Base-by-base conservation (phyloP, 2,329 filamentous ascomycete genomes). In the Pseudogymnoascus sp. region DNA sequence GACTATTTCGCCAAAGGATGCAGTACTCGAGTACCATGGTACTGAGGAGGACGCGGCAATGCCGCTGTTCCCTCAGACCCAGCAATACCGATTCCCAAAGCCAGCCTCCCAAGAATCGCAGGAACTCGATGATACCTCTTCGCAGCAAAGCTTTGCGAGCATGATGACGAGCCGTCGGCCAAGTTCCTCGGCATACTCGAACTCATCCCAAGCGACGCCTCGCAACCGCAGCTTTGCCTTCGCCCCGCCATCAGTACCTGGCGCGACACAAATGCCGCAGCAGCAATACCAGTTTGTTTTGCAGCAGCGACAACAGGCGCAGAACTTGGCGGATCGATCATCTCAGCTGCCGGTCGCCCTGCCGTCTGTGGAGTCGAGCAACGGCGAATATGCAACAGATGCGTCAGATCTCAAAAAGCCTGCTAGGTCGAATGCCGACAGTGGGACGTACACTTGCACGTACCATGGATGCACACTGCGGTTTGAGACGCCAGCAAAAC, bases 1-100 rank as follows among this genome's bases (percentile, higher is more conserved):
- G 76, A 96, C 93, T 0, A 96, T 99, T 57, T 98, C 93, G 1
- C 95, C 93, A 23, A 96, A 96, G 77, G 93, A 98, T 71, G 90
- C 93, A 1, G 78, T 96, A 65, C 78, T 97, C 61, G 93, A 97
- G 66, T 96, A 93, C 73, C 85, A 88, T 66, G 91, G 95, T 41
- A 76, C 80, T 0, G 90, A 93, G 2, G 86, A 88, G 16, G 88
- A 89, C 60, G 78, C 83, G 4, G 85, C 85, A 65, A 85, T 89
- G 70, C 86, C 90, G 11, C 78, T 96, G 19, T 96, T 96, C 73
- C 84, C 90, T 3, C 80, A 84, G 1, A 74, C 79, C 54, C 77
- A 71, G 19, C 72, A 73, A 4, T 84, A 81, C 43, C 23, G 66
- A 63, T 68, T 69, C 39, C 67, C 67, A 51, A 63, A 66, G 62